Percentiles rank a stretch among this genome's conserved stretches.
Evolutionary conservation across 352 stramenopile genomes (phyloP).

Genomic region (Sclerospora graminicola): DNA sequence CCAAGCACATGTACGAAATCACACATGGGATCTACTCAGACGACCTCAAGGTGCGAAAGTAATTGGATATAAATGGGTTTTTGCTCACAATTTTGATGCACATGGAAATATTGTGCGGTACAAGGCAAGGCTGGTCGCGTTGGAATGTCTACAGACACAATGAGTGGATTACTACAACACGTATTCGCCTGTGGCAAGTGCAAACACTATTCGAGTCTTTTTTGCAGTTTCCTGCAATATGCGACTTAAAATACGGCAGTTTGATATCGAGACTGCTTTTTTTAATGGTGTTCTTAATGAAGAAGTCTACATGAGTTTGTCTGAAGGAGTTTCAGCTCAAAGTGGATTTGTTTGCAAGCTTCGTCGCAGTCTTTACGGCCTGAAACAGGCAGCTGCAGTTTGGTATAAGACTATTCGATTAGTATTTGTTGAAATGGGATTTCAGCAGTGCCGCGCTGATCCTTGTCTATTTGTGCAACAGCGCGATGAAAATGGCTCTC

Average conservation of each 20-base stretch:
- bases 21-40: not conserved
- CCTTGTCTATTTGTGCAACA: not conserved
- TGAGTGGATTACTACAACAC: not conserved
- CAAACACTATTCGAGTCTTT: not conserved
- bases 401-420: slow-evolving; percentile 19
- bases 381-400: slow-evolving; percentile 22
- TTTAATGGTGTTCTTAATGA: not conserved
- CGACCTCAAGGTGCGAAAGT: not conserved
- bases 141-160: slow-evolving; percentile 7
- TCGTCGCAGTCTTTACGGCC: slow-evolving; percentile 19
- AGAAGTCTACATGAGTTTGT: not conserved
- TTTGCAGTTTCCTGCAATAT: not conserved
- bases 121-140: not conserved
- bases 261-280: too few relatives aligned
- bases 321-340: not conserved
- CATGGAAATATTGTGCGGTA: not conserved
- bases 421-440: slow-evolving; percentile 3
- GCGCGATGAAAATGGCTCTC: not conserved
- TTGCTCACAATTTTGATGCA: not conserved
- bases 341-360: not conserved
- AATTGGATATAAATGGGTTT: not conserved
- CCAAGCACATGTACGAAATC: not conserved
- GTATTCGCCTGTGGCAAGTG: not conserved
- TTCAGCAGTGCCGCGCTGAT: not conserved
- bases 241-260: not conserved